Evolutionary conservation across 2,329 filamentous ascomycete species (phyloP).

Genomic region (Thermochaetoides dissita): DNA sequence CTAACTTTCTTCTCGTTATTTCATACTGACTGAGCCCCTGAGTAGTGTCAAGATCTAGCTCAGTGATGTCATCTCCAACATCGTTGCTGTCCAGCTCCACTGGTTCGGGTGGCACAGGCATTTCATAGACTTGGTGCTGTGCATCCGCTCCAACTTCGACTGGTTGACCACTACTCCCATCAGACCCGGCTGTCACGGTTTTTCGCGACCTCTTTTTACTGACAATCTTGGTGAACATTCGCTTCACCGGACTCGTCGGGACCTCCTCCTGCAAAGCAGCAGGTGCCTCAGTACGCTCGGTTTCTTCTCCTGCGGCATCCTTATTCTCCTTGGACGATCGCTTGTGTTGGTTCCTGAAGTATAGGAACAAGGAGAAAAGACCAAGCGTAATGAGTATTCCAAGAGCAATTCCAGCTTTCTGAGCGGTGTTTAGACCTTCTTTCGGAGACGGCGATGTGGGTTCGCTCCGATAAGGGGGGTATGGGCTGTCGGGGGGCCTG

Average conservation of each 20-base stretch:
- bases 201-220: slow-evolving; percentile 22
- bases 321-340: slow-evolving; percentile 24
- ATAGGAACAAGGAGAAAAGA: slow-evolving; percentile 19
- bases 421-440: slow-evolving; percentile 25
- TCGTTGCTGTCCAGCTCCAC: slow-evolving; percentile 34
- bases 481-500: slow-evolving; percentile 31
- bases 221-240: slow-evolving; percentile 31
- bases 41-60: slow-evolving; percentile 27
- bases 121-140: slow-evolving; percentile 37
- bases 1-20: slow-evolving; percentile 34
- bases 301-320: slow-evolving; percentile 10
- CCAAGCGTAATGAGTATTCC: slow-evolving; percentile 24
- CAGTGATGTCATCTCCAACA: slow-evolving; percentile 26
- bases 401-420: slow-evolving; percentile 33
- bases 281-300: too few relatives aligned
- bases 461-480: slow-evolving; percentile 22
- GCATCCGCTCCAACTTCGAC: slow-evolving; percentile 28
- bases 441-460: neutral
- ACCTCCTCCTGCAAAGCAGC: slow-evolving; percentile 23
- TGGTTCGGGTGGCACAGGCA: slow-evolving; percentile 32
- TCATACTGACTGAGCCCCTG: slow-evolving; percentile 35
- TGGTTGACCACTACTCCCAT: slow-evolving; percentile 21
- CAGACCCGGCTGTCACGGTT: slow-evolving; percentile 13
- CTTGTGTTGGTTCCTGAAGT: slow-evolving; percentile 18
- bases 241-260: slow-evolving; percentile 23